Percentiles rank a stretch among this genome's conserved stretches.
These are phyloP conservation scores for Parafenestella ontariensis DNA, from an alignment of 2,329 filamentous ascomycete genomes.

Conservation along the genomic window DNA sequence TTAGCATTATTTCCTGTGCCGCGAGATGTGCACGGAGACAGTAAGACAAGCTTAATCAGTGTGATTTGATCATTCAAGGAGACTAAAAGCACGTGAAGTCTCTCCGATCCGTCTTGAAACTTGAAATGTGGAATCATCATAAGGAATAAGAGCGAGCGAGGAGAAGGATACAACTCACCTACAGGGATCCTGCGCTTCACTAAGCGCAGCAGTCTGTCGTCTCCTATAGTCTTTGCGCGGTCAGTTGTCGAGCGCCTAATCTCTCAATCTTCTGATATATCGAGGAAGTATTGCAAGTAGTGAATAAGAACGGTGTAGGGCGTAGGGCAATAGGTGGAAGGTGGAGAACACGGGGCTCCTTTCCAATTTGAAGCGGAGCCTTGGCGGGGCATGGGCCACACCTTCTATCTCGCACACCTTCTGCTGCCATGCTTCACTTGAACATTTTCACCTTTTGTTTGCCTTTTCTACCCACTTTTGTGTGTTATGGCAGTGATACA, in stretches of 20 bases:
- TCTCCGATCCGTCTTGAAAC: constrained; percentile 49
- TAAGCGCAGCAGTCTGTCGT: too few relatives aligned
- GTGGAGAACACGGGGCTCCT: not conserved
- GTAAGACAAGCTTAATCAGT: not conserved
- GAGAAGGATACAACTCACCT: not conserved
- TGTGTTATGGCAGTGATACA: too few relatives aligned
- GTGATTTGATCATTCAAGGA: constrained; percentile 28
- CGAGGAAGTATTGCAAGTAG: not conserved
- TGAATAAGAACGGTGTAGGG: not conserved
- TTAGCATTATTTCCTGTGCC: not conserved
- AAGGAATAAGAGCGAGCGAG: not conserved
- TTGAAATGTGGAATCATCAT: constrained; percentile 40
- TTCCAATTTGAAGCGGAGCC: constrained; percentile 3
- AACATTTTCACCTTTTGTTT: not conserved
- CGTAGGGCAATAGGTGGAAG: not conserved
- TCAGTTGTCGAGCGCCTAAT: not conserved
- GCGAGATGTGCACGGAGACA: not conserved
- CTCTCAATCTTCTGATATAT: not conserved
- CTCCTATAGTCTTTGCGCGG: not conserved
- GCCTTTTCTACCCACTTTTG: not conserved
- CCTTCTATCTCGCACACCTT: not conserved
- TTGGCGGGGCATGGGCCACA: constrained; percentile 9
- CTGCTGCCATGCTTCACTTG: not conserved
- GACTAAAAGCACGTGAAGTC: constrained; percentile 33
- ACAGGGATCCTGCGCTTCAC: too few relatives aligned